Evolutionary conservation across 2,329 filamentous ascomycete genomes (phyloP).

Genomic region (Amylocarpus encephaloides): DNA sequence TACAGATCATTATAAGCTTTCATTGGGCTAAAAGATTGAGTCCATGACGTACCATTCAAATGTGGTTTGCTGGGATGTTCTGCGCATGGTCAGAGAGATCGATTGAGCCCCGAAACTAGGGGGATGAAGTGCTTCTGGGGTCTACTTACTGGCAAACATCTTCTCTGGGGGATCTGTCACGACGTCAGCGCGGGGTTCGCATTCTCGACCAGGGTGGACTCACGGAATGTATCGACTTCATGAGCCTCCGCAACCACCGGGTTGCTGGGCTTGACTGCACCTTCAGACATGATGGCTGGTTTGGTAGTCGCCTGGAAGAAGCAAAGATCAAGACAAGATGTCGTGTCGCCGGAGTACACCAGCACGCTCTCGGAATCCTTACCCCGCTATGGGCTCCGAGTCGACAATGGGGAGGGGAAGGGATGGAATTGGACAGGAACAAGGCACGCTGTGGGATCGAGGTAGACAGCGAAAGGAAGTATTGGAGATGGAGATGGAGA

Average conservation of each 20-base stretch:
- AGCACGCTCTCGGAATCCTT: no score
- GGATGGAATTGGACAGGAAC: no score
- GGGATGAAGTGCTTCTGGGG: not conserved
- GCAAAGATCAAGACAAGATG: not conserved
- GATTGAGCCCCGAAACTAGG: slow-evolving; percentile 12
- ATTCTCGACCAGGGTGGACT: slow-evolving; percentile 29
- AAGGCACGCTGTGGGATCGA: no score
- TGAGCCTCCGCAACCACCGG: slow-evolving; percentile 70
- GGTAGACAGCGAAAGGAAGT: no score
- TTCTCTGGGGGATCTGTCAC: slow-evolving; percentile 54
- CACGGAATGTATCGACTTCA: slow-evolving; percentile 67
- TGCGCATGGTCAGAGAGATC: slow-evolving; percentile 34
- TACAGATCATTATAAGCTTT: slow-evolving; percentile 26
- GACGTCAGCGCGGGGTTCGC: slow-evolving; percentile 15
- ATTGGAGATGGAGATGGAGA: no score
- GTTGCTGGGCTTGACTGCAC: slow-evolving; percentile 35
- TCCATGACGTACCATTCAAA: slow-evolving; percentile 43
- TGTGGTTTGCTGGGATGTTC: slow-evolving; percentile 67
- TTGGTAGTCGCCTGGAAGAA: not conserved
- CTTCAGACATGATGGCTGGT: slow-evolving; percentile 39
- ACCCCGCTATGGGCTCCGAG: not conserved
- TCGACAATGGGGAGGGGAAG: no score
- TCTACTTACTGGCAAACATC: slow-evolving; percentile 59
- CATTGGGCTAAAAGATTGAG: not conserved
- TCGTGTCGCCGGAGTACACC: not conserved